Conservation (phyloP, 345 rosid species). For the Boechera stricta region DNA sequence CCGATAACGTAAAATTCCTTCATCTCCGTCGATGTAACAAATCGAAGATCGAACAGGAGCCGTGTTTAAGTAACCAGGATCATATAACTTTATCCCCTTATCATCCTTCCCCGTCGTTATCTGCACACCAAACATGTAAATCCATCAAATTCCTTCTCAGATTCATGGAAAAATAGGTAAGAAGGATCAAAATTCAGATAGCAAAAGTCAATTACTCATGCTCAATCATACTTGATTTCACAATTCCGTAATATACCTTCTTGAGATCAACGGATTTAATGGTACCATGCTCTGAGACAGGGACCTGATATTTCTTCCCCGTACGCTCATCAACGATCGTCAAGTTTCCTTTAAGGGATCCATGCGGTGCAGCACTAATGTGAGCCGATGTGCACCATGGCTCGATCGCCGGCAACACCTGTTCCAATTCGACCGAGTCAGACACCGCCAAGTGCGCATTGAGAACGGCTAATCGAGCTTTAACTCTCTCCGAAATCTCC, state of each 20-base stretch:
- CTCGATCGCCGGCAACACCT: constrained; percentile 47
- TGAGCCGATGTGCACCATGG: constrained; percentile 61
- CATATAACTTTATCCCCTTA: constrained; percentile 84
- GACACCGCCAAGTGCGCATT: constrained; percentile 61
- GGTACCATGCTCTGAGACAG: constrained; percentile 70
- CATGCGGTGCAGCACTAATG: constrained; percentile 49
- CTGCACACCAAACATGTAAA: constrained; percentile 48
- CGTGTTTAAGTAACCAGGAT: constrained; percentile 91
- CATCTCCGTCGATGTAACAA: constrained; percentile 92
- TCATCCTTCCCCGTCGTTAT: constrained; percentile 76
- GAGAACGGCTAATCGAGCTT: constrained; percentile 76
- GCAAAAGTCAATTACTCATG: not conserved
- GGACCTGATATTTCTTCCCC: constrained; percentile 67
- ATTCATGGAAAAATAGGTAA: not conserved
- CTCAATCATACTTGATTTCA: not conserved
- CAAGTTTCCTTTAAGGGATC: constrained; percentile 62
- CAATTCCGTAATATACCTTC: constrained; percentile 57
- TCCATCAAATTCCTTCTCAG: constrained; percentile 10
- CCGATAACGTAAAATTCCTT: constrained; percentile 53
- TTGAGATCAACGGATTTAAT: constrained; percentile 79
- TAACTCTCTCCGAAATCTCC: constrained; percentile 44
- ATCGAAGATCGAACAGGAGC: constrained; percentile 92
- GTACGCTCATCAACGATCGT: constrained; percentile 80
- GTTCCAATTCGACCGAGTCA: constrained; percentile 26
- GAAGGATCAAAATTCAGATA: not conserved